A percentile compares a stretch with the other conserved stretches of the same genome.
Conservation (phyloP, 1,284 basidiomycete species). For the Prillingera fragicola region DNA sequence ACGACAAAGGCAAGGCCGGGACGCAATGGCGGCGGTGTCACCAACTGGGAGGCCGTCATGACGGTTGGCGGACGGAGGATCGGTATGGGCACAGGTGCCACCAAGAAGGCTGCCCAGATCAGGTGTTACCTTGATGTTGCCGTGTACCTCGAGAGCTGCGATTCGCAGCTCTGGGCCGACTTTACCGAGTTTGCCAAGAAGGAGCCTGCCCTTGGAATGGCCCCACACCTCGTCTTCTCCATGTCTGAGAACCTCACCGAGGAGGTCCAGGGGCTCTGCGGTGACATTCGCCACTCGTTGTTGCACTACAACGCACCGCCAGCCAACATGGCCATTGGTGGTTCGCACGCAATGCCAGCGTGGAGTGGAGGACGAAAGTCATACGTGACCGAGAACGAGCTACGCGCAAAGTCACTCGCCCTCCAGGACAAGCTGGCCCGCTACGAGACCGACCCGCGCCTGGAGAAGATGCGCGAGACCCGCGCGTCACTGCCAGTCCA, state of each 20-base stretch:
- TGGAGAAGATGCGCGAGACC: constrained; percentile 64
- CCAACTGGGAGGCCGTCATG: constrained; percentile 74
- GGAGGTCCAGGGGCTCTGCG: constrained; percentile 66
- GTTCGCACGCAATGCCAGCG: constrained; percentile 22
- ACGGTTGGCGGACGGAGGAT: constrained; percentile 72
- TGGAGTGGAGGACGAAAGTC: constrained; percentile 26
- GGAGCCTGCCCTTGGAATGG: constrained; percentile 53
- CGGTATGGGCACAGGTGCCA: constrained; percentile 64
- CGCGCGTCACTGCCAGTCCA: constrained; percentile 70
- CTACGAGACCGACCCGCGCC: constrained; percentile 61
- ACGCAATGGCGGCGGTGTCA: constrained; percentile 24
- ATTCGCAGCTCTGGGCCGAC: constrained; percentile 69
- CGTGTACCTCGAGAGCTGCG: constrained; percentile 76
- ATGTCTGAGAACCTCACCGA: constrained; percentile 67
- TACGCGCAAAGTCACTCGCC: constrained; percentile 57
- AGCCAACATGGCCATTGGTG: constrained; percentile 23
- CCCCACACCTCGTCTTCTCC: constrained; percentile 65
- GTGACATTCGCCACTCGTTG: constrained; percentile 58
- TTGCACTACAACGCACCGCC: constrained; percentile 51
- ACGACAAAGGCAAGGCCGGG: constrained; percentile 8
- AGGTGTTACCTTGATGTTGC: constrained; percentile 83
- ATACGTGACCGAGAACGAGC: constrained; percentile 31
- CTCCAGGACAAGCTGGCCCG: constrained; percentile 56
- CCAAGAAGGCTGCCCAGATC: constrained; percentile 70
- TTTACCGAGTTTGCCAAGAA: constrained; percentile 51